Evolutionary conservation across 495 filamentous ascomycete species (phyloP), one percentile per base, ranked within the genome.

Genomic region (Lophiostoma macrostomum): DNA sequence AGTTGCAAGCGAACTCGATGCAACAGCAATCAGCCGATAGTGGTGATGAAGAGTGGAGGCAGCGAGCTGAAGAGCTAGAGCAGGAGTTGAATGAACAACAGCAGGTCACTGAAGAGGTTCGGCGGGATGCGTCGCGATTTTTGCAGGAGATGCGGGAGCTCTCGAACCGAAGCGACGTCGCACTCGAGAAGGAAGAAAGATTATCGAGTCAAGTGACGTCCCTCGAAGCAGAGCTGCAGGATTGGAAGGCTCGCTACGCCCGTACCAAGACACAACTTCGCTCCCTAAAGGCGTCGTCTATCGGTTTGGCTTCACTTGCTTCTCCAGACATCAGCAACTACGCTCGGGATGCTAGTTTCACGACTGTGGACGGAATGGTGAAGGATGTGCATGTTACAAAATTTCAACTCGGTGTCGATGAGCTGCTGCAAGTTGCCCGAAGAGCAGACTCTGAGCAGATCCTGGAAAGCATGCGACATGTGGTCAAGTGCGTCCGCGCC

Each of bases 361-460:
- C 84, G 18, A 76, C 85, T 50, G 75, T 80, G 8, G 76, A 86
- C 41, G 93, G 93, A 1, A 65, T 91, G 20, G 81, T 98, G 39
- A 88, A 85, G 69, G 91, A 96, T 69, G 80, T 96, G 18, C 85
- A 96, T 71, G 81, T 98, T 38, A 96, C 93, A 29, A 88, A 88
- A 57, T 97, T 95, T 76, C 93, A 98, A 67, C 85, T 96, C 57
- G 81, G 90, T 13, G 86, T 98, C 50, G 93, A 97, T 64, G 93
- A 96, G 63, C 79, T 97, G 4, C 74, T 98, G n/a, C 83, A 82
- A 29, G 75, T 75, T 34, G 88, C 88, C 3, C 82, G 91, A 13
- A 76, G 72, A 22, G 80, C 85, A n/a, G 82, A 86, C 41, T 82
- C 88, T 0, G 76, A 80, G 24, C 74, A 76, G 38, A 82, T 91